phyloP scores from a whole-genome alignment of 1,139 yeast genomes.

The Yamadazyma sp. region DNA sequence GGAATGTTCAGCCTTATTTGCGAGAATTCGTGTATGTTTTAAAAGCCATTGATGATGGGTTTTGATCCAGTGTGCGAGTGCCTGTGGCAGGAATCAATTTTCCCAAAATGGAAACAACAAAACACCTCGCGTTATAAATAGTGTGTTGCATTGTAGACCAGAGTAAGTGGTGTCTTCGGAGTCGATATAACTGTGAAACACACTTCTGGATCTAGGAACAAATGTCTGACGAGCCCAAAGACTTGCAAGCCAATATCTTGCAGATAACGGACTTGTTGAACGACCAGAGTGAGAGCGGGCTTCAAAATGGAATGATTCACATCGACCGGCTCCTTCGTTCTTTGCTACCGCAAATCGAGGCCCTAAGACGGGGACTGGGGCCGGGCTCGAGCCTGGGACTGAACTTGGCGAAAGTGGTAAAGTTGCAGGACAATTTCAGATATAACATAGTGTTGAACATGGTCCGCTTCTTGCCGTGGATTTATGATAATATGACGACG shows the following conservation, averaged over 20 bases:
- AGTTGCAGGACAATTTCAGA: slow-evolving; percentile 52
- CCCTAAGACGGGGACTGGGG: slow-evolving; percentile 20
- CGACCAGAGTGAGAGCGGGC: slow-evolving; percentile 72
- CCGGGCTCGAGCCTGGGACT: slow-evolving; percentile 4
- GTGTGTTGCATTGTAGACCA: background rate
- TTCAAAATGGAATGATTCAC: slow-evolving; percentile 7
- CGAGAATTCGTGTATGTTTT: background rate
- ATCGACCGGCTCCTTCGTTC: slow-evolving; percentile 9
- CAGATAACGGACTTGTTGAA: slow-evolving; percentile 53
- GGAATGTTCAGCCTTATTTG: background rate
- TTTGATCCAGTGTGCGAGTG: slow-evolving; percentile 1
- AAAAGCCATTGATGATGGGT: background rate
- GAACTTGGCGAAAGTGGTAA: slow-evolving; percentile 36
- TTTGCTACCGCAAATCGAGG: slow-evolving; percentile 27
- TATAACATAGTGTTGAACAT: slow-evolving; percentile 47
- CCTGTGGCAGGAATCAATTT: background rate
- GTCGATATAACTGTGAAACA: no score
- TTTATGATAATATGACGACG: slow-evolving; percentile 11
- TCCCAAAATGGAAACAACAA: background rate
- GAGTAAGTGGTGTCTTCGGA: no score
- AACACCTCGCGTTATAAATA: slow-evolving; percentile 1
- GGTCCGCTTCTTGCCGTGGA: slow-evolving; percentile 24
- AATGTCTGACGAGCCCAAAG: background rate
- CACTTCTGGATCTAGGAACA: no score
- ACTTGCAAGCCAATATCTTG: slow-evolving; percentile 3